phyloP scores from a whole-genome alignment of 805 yeast genomes.

The Candida sphagnicola region DNA sequence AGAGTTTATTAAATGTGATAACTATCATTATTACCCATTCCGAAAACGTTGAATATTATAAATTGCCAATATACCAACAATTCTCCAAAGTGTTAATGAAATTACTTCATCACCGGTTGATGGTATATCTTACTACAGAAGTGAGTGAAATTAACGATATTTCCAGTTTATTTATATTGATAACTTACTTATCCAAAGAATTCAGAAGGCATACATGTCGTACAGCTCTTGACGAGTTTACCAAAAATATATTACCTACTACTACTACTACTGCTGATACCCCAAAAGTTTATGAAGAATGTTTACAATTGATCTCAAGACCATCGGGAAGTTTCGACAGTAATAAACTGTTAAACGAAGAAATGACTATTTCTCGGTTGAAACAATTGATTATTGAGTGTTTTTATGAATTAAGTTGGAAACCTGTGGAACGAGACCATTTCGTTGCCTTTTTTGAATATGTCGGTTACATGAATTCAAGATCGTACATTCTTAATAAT shows the following conservation, averaged over 20 bases:
- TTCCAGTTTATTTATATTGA: slow-evolving; percentile 8
- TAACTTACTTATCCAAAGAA: slow-evolving; percentile 7
- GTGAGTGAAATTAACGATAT: slow-evolving; percentile 10
- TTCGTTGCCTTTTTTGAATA: slow-evolving; percentile 14
- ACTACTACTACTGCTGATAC: slow-evolving; percentile 10
- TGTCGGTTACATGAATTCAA: slow-evolving; percentile 17
- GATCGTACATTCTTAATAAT: slow-evolving; percentile 12
- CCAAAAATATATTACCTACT: slow-evolving; percentile 2
- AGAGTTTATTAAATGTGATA: slow-evolving; percentile 10
- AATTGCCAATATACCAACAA: neutral
- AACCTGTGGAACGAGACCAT: slow-evolving; percentile 9
- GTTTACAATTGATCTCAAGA: slow-evolving; percentile 9
- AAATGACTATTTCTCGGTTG: slow-evolving; percentile 8
- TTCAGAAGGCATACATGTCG: slow-evolving; percentile 3
- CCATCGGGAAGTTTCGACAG: slow-evolving; percentile 3
- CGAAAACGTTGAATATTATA: slow-evolving; percentile 2
- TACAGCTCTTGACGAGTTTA: neutral
- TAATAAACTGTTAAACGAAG: slow-evolving; percentile 7
- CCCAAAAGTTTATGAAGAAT: slow-evolving; percentile 8
- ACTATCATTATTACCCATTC: slow-evolving; percentile 7
- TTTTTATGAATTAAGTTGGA: slow-evolving; percentile 14
- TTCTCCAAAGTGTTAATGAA: slow-evolving; percentile 1
- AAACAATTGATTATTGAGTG: slow-evolving; percentile 13
- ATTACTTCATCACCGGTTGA: slow-evolving; percentile 4
- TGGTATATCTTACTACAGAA: neutral